Evolutionary conservation across 352 stramenopile genomes (phyloP).

Genomic region (Pythium dissotocum): DNA sequence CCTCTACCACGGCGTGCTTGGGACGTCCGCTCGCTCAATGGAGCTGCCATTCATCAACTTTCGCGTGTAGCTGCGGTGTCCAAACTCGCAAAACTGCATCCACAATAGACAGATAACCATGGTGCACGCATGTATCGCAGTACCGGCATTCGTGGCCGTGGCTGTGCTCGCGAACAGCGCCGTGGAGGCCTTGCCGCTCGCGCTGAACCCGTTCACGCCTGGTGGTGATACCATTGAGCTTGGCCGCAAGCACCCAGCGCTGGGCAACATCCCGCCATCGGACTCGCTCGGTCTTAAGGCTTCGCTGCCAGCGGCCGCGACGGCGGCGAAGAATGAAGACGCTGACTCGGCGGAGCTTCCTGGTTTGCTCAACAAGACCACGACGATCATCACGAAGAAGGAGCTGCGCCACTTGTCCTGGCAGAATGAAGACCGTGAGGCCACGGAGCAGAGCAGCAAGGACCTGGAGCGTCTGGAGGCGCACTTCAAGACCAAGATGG

Average conservation of each 20-base stretch:
- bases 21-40: neutral
- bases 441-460: slow-evolving; percentile 15
- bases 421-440: slow-evolving; percentile 11
- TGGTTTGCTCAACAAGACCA: slow-evolving; percentile 23
- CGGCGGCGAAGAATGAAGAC: neutral
- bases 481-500: slow-evolving; percentile 16
- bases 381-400: slow-evolving; percentile 14
- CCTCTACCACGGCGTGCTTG: neutral
- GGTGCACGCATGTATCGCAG: slow-evolving; percentile 9
- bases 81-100: neutral
- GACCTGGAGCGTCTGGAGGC: slow-evolving; percentile 16
- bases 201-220: slow-evolving; percentile 24
- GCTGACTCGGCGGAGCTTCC: slow-evolving; percentile 14
- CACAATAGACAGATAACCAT: slow-evolving; percentile 4
- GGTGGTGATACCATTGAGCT: slow-evolving; percentile 22
- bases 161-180: slow-evolving; percentile 1
- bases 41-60: slow-evolving; percentile 13
- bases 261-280: neutral
- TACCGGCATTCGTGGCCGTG: neutral
- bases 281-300: slow-evolving; percentile 19
- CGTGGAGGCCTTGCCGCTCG: slow-evolving; percentile 15
- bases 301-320: slow-evolving; percentile 5
- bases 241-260: slow-evolving; percentile 15
- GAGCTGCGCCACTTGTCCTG: neutral
- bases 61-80: neutral